Conservation (phyloP, 108 stramenopile species). For the Nitzschia sp. region DNA sequence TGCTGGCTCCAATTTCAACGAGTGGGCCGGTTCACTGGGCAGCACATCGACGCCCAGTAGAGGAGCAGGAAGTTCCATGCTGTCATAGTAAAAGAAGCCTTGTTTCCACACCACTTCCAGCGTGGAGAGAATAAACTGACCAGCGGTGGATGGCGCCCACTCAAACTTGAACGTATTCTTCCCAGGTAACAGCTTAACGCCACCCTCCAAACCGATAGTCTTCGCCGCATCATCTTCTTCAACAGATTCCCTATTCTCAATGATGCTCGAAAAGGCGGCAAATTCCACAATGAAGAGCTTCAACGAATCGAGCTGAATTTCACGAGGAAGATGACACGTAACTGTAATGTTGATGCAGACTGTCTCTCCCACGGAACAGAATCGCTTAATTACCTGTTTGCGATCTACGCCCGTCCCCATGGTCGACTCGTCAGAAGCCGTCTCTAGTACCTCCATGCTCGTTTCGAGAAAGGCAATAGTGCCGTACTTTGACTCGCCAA, state of each 20-base stretch:
- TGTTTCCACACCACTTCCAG: constrained; percentile 76
- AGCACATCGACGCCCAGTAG: constrained; percentile 71
- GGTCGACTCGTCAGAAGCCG: constrained; percentile 31
- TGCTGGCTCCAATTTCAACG: constrained; percentile 61
- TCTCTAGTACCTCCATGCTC: constrained; percentile 43
- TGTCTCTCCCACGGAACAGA: constrained; percentile 66
- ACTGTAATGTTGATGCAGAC: constrained; percentile 45
- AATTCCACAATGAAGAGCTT: constrained; percentile 60
- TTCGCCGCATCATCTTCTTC: constrained; percentile 68
- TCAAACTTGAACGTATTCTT: constrained; percentile 56
- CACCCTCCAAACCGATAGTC: constrained; percentile 43
- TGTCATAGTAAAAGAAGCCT: constrained; percentile 72
- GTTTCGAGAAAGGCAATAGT: constrained; percentile 64
- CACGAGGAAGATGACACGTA: constrained; percentile 59
- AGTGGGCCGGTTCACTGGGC: constrained; percentile 77
- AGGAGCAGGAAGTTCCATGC: constrained; percentile 51
- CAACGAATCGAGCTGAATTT: constrained; percentile 58
- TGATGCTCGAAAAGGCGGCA: constrained; percentile 48
- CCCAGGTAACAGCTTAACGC: constrained; percentile 52
- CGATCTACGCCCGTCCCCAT: constrained; percentile 50
- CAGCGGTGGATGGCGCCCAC: constrained; percentile 63
- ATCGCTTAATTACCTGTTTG: constrained; percentile 56
- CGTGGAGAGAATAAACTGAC: constrained; percentile 66
- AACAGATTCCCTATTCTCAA: constrained; percentile 45
- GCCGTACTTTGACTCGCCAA: constrained; percentile 55